Base-by-base conservation (phyloP, 2,329 filamentous ascomycete species). In the Epichloe festucae region DNA sequence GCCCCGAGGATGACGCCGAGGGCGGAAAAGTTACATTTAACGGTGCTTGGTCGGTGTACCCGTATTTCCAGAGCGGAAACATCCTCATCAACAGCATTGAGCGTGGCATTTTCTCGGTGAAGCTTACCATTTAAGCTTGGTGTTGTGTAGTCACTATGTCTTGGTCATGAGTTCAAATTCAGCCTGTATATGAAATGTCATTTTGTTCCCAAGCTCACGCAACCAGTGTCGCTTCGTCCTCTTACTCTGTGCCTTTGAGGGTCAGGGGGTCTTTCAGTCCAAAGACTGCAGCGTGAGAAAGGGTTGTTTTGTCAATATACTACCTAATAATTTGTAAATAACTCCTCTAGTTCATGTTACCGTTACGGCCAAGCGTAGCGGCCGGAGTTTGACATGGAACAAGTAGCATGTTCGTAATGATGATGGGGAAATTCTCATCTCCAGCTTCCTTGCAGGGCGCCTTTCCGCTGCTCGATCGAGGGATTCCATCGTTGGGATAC, bases 211-310 rank as follows among this genome's bases (percentile, higher is more conserved):
- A 31, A 31, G 8, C 10, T 10, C 27, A 10, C 27, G 3, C 27
- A 31, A 31, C 27, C 27, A 31, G 27, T 31, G 27, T 31, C 27
- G 7, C 8, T 31, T 10, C 10, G 27, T 31, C 8, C 27, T 31
- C 10, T 31, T 84, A 84, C 55, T 82, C 68, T 0, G 73, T 71
- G 1, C 78, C 78, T n/a, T 72, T 67, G 1, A 84, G 68, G 14
- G 73, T 56, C 8, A 27, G 27, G 27, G 7, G 6, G 7, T 27
- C 27, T 27, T 27, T 8, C 27, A 27, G 27, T 27, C 27, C 27
- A 8, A 8, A 8, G 7, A 27, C 0, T 8, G 27, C 27, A 27
- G 27, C 27, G 27, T 8, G 7, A 27, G 7, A 27, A 27, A 27
- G 27, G 27, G 27, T 8, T 27, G 27, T 27, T 27, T 8, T 27